Percentiles rank a stretch among this genome's conserved stretches.
phyloP scores from a whole-genome alignment of 176 grass and related monocot genomes.

The Carex kokanica region DNA sequence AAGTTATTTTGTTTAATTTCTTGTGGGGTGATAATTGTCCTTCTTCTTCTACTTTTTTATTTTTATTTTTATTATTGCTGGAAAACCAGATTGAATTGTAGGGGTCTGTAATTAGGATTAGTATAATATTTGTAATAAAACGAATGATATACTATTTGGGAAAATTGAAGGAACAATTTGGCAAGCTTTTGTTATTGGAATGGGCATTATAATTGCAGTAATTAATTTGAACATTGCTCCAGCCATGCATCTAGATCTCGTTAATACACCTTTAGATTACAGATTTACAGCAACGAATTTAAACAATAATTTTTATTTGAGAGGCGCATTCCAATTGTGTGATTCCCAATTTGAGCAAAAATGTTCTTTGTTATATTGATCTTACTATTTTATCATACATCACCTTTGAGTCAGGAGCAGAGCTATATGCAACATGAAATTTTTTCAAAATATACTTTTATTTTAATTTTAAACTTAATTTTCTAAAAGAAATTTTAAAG shows the following conservation, averaged over 20 bases:
- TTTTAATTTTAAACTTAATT: too few species aligned
- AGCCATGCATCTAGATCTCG: neutral
- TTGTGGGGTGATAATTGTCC: neutral
- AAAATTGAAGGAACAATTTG: neutral
- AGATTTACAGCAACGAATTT: neutral
- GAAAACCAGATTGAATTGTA: neutral
- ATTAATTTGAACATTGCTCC: neutral
- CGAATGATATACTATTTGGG: neutral
- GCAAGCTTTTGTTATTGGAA: neutral
- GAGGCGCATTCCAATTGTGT: neutral
- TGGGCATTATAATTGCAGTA: too few species aligned
- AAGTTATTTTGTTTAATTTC: conserved; percentile 1
- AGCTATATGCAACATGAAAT: too few species aligned
- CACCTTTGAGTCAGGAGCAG: neutral
- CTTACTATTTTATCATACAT: neutral
- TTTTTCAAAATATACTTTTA: too few species aligned
- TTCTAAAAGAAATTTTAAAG: too few species aligned
- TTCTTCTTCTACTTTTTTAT: neutral
- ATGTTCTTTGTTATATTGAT: neutral
- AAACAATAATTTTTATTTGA: neutral
- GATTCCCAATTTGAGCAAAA: neutral
- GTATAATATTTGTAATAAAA: neutral
- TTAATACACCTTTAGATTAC: neutral
- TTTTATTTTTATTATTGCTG: neutral
- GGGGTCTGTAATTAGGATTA: neutral